Conservation (phyloP, 2,329 filamentous ascomycete species). For the Fusarium cicatricum region DNA sequence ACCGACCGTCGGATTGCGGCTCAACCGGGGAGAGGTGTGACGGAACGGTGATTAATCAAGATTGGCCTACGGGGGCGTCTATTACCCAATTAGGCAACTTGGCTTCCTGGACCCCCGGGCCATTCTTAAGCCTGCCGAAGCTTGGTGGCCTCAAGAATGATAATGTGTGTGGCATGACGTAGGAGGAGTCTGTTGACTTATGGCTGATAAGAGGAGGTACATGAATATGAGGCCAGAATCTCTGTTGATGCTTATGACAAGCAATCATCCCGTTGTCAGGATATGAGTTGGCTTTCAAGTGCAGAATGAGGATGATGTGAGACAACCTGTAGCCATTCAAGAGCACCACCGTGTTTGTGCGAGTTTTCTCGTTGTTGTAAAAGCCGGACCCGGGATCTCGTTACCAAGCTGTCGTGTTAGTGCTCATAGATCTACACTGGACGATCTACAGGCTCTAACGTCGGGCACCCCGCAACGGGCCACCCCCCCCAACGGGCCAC, state of each 20-base stretch:
- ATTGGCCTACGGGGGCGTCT: background rate
- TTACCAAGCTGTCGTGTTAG: background rate
- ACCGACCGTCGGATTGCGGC: too few relatives aligned
- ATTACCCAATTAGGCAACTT: conserved; percentile 26
- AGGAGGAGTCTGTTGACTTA: conserved; percentile 17
- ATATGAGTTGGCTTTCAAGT: conserved; percentile 2
- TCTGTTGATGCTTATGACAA: too few relatives aligned
- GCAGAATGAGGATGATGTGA: conserved; percentile 2
- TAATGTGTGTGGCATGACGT: conserved; percentile 8
- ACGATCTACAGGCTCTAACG: too few relatives aligned
- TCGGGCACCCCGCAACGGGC: too few relatives aligned
- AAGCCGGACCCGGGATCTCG: background rate
- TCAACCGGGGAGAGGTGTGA: conserved; percentile 21
- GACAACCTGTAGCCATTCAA: background rate
- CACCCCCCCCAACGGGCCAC: too few relatives aligned
- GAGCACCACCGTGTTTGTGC: too few relatives aligned
- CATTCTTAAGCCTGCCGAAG: conserved; percentile 37
- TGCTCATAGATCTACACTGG: background rate
- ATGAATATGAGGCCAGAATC: too few relatives aligned
- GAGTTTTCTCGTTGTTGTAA: background rate
- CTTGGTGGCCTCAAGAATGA: too few relatives aligned
- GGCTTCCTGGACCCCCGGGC: conserved; percentile 10
- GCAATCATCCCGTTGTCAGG: background rate
- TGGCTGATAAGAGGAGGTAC: conserved; percentile 25
- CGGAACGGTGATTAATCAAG: conserved; percentile 38